Conservation (phyloP, 139 green algal species). For the Dunaliella sp. region DNA sequence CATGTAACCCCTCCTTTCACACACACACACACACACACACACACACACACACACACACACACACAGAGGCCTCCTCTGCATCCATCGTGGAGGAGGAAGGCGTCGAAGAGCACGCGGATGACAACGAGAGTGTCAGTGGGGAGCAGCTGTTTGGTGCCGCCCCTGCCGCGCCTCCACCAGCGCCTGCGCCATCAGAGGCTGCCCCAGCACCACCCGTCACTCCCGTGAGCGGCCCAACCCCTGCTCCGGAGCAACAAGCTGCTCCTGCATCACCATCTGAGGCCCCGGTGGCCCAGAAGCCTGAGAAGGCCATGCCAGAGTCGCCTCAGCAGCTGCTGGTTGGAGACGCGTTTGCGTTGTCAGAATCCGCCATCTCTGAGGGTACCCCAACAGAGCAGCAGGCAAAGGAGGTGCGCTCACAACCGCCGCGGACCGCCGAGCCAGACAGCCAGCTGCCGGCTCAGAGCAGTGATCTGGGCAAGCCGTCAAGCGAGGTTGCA, state of each 20-base stretch:
- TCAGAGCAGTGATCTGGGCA: neutral
- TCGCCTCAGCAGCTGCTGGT: neutral
- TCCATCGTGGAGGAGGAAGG: neutral
- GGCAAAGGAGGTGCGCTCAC: too few species aligned
- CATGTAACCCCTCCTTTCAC: too few species aligned
- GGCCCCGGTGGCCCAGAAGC: too few species aligned
- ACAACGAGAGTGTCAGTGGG: neutral
- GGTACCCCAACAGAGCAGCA: neutral
- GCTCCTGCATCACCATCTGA: neutral
- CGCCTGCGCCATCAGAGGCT: neutral
- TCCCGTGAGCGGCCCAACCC: neutral
- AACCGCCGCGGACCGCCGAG: neutral
- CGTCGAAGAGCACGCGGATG: neutral
- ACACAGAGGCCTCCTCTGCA: neutral
- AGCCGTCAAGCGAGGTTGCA: neutral
- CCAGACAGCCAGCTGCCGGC: neutral
- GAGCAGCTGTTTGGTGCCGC: neutral
- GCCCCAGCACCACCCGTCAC: neutral
- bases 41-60: too few species aligned
- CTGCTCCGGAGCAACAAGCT: neutral
- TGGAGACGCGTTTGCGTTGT: neutral
- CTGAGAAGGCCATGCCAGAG: too few species aligned
- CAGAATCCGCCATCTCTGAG: neutral
- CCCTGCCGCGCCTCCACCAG: too few species aligned
- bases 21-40: too few species aligned